Evolutionary conservation across 139 green algal species (phyloP), one percentile per base, ranked within the genome.

Genomic region (Closterium sp.): DNA sequence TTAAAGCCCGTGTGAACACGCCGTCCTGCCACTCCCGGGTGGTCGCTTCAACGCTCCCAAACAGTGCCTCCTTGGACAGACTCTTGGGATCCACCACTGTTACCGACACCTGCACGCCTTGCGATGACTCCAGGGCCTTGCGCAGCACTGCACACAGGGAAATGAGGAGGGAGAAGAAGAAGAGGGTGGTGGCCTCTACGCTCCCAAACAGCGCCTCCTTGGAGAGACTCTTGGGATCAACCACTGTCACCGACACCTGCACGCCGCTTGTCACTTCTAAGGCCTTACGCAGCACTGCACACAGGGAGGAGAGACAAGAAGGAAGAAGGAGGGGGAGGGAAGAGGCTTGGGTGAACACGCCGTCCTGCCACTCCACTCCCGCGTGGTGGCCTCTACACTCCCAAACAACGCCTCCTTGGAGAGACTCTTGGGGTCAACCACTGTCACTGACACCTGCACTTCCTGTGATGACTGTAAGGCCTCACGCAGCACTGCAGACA

Each of bases 51-150:
- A 95, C 34, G 11, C 32, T 92, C 31, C 92, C 92, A 87, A 86
- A 95, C 32, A 95, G 87, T 45, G 94, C 91, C 9, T 92, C 91
- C 32, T 89, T 93, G n/a, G 31, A 86, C 1, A 95, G 28, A n/a
- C 62, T n/a, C 91, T 95, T 95, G 6, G 92, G 92, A 29, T 95
- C 85, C n/a, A 95, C 70, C 70, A 95, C 90, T 24, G 91, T 31
- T 19, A 89, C 91, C 2, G 21, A 70, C 2, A 29, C 45, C 11
- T 29, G 88, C 38, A 94, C 88, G 9, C 91, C 91, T 29, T 31
- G 0, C 31, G 34, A 3, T 92, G 34, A 27, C 19, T 73, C 87
- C 4, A 93, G 29, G 27, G 90, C 87, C 32, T 92, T 31, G 2
- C 1, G 87, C 86, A 93, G 85, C 86, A 93, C 90, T 93, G 90